These are phyloP conservation scores for Plantago major DNA, from an alignment of 257 asterid species.

Conservation along the genomic window DNA sequence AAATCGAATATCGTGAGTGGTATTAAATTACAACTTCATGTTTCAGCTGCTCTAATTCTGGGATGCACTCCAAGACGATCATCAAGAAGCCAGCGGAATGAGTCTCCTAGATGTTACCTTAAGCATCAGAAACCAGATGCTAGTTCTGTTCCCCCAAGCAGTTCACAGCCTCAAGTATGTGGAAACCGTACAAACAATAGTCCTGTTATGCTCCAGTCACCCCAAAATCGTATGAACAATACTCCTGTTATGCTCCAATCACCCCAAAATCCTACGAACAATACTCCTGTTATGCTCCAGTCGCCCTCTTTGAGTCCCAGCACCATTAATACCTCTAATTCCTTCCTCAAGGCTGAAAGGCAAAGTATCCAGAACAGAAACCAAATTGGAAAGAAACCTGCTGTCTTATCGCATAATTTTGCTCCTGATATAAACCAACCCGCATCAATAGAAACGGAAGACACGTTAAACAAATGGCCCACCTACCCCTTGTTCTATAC, in stretches of 20 bases:
- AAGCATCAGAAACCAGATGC: constrained; percentile 38
- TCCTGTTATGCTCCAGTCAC: constrained; percentile 33
- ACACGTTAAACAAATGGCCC: constrained; percentile 39
- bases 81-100: constrained; percentile 79
- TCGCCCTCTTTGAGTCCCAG: constrained; percentile 19
- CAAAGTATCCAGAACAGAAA: constrained; percentile 16
- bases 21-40: background rate
- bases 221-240: constrained; percentile 24
- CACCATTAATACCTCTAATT: constrained; percentile 20
- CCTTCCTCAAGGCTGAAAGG: constrained; percentile 16
- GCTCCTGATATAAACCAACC: constrained; percentile 23
- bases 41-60: constrained; percentile 82
- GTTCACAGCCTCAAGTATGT: constrained; percentile 24
- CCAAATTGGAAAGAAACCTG: constrained; percentile 17
- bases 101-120: constrained; percentile 53
- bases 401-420: constrained; percentile 22
- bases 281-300: constrained; percentile 31
- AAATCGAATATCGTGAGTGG: background rate
- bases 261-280: constrained; percentile 25
- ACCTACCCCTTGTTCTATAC: constrained; percentile 59
- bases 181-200: constrained; percentile 28
- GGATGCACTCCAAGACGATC: constrained; percentile 85
- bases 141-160: constrained; percentile 28
- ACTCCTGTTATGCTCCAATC: constrained; percentile 32
- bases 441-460: constrained; percentile 19